Evolutionary conservation across 2,329 filamentous ascomycete genomes (phyloP).

Genomic region (Oidium heveae): DNA sequence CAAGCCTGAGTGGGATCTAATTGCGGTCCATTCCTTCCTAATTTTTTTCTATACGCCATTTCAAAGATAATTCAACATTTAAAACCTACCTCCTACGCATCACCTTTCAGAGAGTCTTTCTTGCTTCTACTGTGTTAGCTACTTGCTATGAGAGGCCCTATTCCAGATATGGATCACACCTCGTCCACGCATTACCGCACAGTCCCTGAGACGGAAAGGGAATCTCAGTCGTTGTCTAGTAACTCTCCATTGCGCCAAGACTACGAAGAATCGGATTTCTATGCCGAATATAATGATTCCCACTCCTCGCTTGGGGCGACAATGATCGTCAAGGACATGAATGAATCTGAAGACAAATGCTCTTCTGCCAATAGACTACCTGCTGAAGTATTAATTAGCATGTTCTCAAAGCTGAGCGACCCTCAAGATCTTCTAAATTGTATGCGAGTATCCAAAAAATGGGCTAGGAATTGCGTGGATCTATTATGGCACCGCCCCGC

Average conservation of each 20-base stretch:
- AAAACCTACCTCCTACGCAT: neutral
- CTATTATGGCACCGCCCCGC: constrained; percentile 84
- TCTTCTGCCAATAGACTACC: constrained; percentile 70
- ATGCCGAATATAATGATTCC: constrained; percentile 71
- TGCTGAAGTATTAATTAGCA: constrained; percentile 79
- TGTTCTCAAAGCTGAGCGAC: constrained; percentile 63
- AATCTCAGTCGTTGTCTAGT: constrained; percentile 25
- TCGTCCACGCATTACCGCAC: constrained; percentile 9
- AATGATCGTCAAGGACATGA: constrained; percentile 44
- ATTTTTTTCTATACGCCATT: too few species aligned
- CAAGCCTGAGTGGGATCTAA: neutral
- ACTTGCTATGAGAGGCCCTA: constrained; percentile 9
- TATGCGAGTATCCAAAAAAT: constrained; percentile 84
- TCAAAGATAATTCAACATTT: neutral
- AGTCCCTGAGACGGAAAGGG: constrained; percentile 11
- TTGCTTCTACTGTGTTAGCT: neutral
- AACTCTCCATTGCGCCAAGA: constrained; percentile 52
- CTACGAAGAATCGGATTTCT: constrained; percentile 86
- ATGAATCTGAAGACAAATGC: constrained; percentile 38
- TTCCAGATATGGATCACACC: constrained; percentile 8
- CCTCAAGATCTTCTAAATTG: constrained; percentile 59
- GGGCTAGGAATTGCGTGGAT: constrained; percentile 80
- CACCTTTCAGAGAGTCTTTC: neutral
- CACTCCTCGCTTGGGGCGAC: constrained; percentile 72
- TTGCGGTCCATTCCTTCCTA: neutral